Conservation (phyloP, 306 rosid genomes). For the Cotoneaster glaucophyllus region DNA sequence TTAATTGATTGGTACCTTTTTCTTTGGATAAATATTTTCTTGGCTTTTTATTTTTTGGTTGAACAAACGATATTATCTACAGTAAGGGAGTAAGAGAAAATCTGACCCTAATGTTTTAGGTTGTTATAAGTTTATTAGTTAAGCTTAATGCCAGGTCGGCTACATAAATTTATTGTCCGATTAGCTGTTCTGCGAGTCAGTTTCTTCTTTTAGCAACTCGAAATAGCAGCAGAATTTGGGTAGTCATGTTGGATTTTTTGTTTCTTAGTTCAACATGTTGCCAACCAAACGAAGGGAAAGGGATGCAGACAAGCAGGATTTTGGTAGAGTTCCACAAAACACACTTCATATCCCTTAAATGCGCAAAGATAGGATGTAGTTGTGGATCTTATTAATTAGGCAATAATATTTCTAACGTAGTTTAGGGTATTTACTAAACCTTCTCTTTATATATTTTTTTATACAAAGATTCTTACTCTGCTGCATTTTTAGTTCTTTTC, state of each 20-base stretch:
- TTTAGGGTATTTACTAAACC: neutral
- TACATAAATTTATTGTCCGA: neutral
- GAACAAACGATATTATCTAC: too few relatives aligned
- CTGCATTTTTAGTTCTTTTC: neutral
- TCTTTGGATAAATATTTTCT: too few relatives aligned
- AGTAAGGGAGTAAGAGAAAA: neutral
- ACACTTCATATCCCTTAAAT: neutral
- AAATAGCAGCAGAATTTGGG: neutral
- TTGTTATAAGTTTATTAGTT: neutral
- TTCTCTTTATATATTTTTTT: neutral
- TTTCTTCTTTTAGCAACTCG: neutral
- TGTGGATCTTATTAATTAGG: too few relatives aligned
- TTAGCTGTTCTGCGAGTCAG: neutral
- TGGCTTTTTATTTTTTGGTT: too few relatives aligned
- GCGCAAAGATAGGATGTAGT: neutral
- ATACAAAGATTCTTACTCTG: neutral
- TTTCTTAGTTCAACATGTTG: neutral
- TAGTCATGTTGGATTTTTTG: neutral
- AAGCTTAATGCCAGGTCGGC: neutral
- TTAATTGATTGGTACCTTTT: too few relatives aligned
- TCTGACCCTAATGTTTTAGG: neutral
- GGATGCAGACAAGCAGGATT: neutral
- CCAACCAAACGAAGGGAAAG: neutral
- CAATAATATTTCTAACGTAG: neutral
- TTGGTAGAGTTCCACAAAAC: neutral